A percentile compares a stretch with the other conserved stretches of the same genome.
These are phyloP conservation scores for Choricystis sp. DNA, from an alignment of 139 green algal genomes.

Conservation along the genomic window DNA sequence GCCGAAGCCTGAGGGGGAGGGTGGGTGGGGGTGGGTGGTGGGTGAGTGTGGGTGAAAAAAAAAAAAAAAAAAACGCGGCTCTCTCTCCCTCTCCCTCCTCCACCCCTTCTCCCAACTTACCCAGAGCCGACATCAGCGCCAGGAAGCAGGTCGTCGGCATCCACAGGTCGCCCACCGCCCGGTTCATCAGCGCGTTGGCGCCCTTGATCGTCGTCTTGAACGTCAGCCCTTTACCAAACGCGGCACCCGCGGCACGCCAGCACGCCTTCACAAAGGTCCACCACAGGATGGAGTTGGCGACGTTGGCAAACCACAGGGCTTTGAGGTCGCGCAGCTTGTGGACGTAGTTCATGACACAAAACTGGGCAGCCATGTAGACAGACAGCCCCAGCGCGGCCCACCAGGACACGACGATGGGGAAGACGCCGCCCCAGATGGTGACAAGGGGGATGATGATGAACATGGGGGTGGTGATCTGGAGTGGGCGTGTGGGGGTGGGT, in stretches of 20 bases:
- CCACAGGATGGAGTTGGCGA: constrained; percentile 32
- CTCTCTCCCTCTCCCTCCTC: too few species aligned
- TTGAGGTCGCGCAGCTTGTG: constrained; percentile 12
- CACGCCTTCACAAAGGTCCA: constrained; percentile 42
- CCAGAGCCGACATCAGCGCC: constrained; percentile 13
- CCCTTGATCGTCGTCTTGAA: constrained; percentile 47
- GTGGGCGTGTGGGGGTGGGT: too few species aligned
- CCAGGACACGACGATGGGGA: constrained; percentile 40
- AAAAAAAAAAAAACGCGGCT: too few species aligned
- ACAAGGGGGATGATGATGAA: constrained; percentile 14
- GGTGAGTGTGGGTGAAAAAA: too few species aligned
- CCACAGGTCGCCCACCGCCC: constrained; percentile 16
- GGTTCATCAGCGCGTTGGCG: constrained; percentile 18
- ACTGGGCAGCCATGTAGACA: constrained; percentile 30
- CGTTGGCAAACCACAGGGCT: constrained; percentile 27
- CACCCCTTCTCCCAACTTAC: too few species aligned
- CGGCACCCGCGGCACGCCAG: constrained; percentile 20
- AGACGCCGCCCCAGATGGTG: constrained; percentile 29
- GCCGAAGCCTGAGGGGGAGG: too few species aligned
- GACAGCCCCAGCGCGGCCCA: constrained; percentile 36
- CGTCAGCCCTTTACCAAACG: constrained; percentile 17
- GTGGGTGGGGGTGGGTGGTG: too few species aligned
- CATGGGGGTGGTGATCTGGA: constrained; percentile 13
- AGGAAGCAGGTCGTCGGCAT: constrained; percentile 12
- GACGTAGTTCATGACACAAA: constrained; percentile 22